These are phyloP conservation scores for Camellia japonica DNA, from an alignment of 148 eudicot species.

Conservation along the genomic window DNA sequence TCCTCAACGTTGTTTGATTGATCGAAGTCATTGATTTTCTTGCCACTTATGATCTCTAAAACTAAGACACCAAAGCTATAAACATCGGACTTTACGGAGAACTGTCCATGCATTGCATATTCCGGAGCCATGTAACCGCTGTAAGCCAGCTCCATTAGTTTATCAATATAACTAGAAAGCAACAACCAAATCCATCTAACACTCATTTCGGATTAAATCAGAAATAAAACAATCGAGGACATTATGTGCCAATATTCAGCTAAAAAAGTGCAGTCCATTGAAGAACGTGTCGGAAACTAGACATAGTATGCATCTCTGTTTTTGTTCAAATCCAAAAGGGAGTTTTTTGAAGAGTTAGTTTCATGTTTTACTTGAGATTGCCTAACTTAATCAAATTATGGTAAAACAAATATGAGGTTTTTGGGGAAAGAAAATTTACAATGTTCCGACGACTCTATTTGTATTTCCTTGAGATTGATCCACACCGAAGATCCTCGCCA, in stretches of 20 bases:
- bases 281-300: background rate
- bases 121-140: constrained; percentile 74
- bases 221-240: too few species aligned
- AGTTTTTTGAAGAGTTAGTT: too few species aligned
- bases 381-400: background rate
- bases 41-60: constrained; percentile 48
- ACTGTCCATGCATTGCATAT: constrained; percentile 40
- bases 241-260: too few species aligned
- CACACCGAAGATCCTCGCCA: constrained; percentile 31
- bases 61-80: constrained; percentile 54
- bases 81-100: constrained; percentile 52
- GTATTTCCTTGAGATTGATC: constrained; percentile 41
- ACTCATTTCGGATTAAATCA: too few species aligned
- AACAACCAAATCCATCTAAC: background rate
- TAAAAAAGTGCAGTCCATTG: too few species aligned
- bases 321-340: background rate
- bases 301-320: background rate
- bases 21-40: constrained; percentile 17
- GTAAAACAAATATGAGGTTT: background rate
- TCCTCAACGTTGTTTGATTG: constrained; percentile 7
- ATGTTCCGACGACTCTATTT: constrained; percentile 39
- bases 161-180: background rate
- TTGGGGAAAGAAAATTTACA: constrained; percentile 20
- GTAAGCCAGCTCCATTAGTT: background rate
- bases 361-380: too few species aligned